These are phyloP conservation scores for Gyromitra esculenta DNA, from an alignment of 2,329 filamentous ascomycete genomes.

Conservation along the genomic window DNA sequence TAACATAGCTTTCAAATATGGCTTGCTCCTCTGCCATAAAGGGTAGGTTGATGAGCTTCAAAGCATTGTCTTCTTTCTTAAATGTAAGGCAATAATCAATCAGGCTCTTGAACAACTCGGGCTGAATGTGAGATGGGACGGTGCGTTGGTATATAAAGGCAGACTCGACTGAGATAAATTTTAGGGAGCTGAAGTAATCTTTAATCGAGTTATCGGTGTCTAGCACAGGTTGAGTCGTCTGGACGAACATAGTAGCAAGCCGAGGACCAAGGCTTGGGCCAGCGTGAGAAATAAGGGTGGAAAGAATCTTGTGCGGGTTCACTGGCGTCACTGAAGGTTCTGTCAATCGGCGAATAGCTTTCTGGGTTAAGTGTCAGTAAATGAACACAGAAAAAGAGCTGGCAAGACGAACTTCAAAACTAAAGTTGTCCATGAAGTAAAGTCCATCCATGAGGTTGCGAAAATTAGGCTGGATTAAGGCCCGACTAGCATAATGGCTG, in stretches of 20 bases:
- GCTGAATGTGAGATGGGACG: constrained; percentile 38
- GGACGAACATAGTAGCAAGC: constrained; percentile 48
- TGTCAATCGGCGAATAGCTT: constrained; percentile 41
- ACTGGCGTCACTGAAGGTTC: constrained; percentile 48
- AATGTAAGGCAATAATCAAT: constrained; percentile 50
- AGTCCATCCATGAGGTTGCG: constrained; percentile 52
- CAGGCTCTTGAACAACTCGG: constrained; percentile 40
- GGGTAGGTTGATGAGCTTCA: constrained; percentile 52
- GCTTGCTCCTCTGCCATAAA: constrained; percentile 49
- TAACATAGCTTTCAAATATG: constrained; percentile 44
- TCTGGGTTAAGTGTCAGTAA: constrained; percentile 17
- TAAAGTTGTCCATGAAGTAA: constrained; percentile 51
- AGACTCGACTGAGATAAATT: constrained; percentile 39
- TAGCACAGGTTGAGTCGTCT: constrained; percentile 41
- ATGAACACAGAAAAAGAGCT: neutral
- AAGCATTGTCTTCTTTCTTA: constrained; percentile 45
- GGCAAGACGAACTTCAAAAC: constrained; percentile 43
- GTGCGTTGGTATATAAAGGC: constrained; percentile 53
- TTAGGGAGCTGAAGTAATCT: constrained; percentile 47
- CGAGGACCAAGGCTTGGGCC: constrained; percentile 34
- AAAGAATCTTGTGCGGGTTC: constrained; percentile 50
- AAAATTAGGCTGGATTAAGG: constrained; percentile 46
- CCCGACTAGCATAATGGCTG: constrained; percentile 35
- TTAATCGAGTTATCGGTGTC: constrained; percentile 44
- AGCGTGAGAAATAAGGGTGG: constrained; percentile 39